phyloP scores from a whole-genome alignment of 2,329 filamentous ascomycete species.

The Claviceps sp. region DNA sequence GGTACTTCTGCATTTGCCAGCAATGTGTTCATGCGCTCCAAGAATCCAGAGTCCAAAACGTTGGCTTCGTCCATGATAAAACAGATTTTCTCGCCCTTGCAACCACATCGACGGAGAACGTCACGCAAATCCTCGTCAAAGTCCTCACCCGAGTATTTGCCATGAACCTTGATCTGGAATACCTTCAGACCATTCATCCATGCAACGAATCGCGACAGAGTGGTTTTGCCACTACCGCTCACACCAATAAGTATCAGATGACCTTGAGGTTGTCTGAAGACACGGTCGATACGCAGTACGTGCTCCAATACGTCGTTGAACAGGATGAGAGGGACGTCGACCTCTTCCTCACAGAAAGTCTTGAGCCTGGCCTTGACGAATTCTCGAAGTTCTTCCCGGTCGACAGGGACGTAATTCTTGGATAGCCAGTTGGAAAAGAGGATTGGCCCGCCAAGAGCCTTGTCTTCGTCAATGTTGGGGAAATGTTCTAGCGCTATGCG shows the following conservation, averaged over 20 bases:
- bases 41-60: constrained; percentile 93
- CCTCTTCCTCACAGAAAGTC: constrained; percentile 98
- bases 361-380: constrained; percentile 95
- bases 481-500: constrained; percentile 84
- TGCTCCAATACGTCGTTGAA: constrained; percentile 99
- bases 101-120: constrained; percentile 84
- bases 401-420: constrained; percentile 95
- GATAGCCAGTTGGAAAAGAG: constrained; percentile 99
- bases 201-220: constrained; percentile 89
- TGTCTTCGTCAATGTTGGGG: constrained; percentile 83
- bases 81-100: constrained; percentile 98
- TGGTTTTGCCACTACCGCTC: constrained; percentile 97
- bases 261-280: constrained; percentile 95
- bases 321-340: constrained; percentile 94
- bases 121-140: constrained; percentile 96
- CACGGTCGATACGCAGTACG: constrained; percentile 92
- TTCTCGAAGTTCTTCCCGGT: constrained; percentile 85
- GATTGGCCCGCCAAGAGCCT: constrained; percentile 83
- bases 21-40: constrained; percentile 98
- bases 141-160: constrained; percentile 94
- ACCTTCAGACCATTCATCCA: constrained; percentile 99
- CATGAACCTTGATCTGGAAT: constrained; percentile 99
- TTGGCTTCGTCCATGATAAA: constrained; percentile 99
- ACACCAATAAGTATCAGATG: constrained; percentile 98
- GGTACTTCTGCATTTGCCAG: constrained; percentile 99